phyloP scores from a whole-genome alignment of 2,329 filamentous ascomycete species.

The Fusarium protoensiforme region DNA sequence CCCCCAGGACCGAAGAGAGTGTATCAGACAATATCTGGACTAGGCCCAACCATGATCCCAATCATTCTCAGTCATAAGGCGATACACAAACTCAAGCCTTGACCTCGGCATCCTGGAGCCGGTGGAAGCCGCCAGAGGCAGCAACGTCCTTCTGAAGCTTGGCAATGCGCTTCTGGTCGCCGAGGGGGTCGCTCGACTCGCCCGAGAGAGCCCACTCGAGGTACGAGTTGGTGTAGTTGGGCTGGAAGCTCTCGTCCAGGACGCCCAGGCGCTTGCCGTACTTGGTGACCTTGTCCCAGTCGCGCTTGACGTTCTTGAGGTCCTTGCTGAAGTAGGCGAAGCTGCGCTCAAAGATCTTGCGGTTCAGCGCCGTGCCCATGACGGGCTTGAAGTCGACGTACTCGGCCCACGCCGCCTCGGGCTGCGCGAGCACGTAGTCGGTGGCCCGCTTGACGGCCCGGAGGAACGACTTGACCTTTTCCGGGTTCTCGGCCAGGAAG shows the following conservation, averaged over 20 bases:
- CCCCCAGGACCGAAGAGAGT: slow-evolving; percentile 19
- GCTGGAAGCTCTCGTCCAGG: slow-evolving; percentile 69
- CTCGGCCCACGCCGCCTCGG: slow-evolving; percentile 72
- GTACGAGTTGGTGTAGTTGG: slow-evolving; percentile 82
- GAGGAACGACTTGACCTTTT: slow-evolving; percentile 75
- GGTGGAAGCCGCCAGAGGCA: slow-evolving; percentile 71
- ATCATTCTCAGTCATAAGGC: not conserved
- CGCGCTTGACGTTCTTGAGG: slow-evolving; percentile 77
- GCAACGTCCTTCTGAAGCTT: slow-evolving; percentile 75
- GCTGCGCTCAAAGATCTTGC: slow-evolving; percentile 83
- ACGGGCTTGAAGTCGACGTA: slow-evolving; percentile 79
- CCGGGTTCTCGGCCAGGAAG: slow-evolving; percentile 74
- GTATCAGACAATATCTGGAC: slow-evolving; percentile 17
- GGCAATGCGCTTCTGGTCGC: slow-evolving; percentile 81
- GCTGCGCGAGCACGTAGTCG: slow-evolving; percentile 74
- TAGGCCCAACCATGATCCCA: not conserved
- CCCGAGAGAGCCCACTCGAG: slow-evolving; percentile 72
- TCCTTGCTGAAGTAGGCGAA: slow-evolving; percentile 82
- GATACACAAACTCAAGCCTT: slow-evolving; percentile 22
- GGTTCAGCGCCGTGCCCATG: slow-evolving; percentile 75
- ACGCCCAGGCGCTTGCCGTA: slow-evolving; percentile 81
- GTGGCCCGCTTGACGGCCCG: slow-evolving; percentile 80
- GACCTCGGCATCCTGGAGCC: slow-evolving; percentile 49
- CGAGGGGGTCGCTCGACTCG: slow-evolving; percentile 74
- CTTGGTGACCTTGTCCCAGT: slow-evolving; percentile 81